phyloP scores from a whole-genome alignment of 495 filamentous ascomycete genomes.

The Pseudevernia furfuracea region DNA sequence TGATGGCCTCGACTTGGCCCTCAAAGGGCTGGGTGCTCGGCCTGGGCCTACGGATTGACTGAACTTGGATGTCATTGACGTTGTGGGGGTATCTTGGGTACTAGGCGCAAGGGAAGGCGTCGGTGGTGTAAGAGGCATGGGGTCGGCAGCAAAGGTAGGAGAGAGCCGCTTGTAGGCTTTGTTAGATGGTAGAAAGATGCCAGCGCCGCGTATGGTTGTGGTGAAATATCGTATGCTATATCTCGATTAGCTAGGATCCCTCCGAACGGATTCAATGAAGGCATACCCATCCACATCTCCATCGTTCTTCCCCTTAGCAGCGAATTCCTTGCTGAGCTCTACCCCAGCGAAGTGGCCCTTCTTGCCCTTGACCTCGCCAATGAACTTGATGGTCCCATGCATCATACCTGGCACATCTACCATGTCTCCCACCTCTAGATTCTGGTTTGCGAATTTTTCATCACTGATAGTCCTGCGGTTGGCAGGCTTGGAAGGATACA shows the following conservation, averaged over 20 bases:
- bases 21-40: slow-evolving; percentile 64
- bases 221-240: slow-evolving; percentile 71
- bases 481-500: slow-evolving; percentile 18
- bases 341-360: slow-evolving; percentile 91
- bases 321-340: slow-evolving; percentile 74
- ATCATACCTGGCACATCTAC: slow-evolving; percentile 96
- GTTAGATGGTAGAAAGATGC: slow-evolving; percentile 89
- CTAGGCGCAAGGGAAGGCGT: slow-evolving; percentile 40
- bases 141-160: slow-evolving; percentile 47
- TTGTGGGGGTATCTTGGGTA: slow-evolving; percentile 47
- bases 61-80: slow-evolving; percentile 51
- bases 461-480: slow-evolving; percentile 19
- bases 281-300: slow-evolving; percentile 92
- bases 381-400: slow-evolving; percentile 81
- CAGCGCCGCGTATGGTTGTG: slow-evolving; percentile 67
- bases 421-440: slow-evolving; percentile 60
- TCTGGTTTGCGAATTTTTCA: slow-evolving; percentile 19
- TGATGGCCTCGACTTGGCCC: slow-evolving; percentile 64
- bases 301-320: slow-evolving; percentile 83
- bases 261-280: slow-evolving; percentile 7
- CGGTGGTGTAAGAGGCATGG: slow-evolving; percentile 60
- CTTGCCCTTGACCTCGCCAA: slow-evolving; percentile 82
- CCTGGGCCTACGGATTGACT: slow-evolving; percentile 59
- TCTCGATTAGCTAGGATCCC: slow-evolving; percentile 21
- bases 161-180: slow-evolving; percentile 67